Evolutionary conservation across 257 asterid species (phyloP).

Genomic region (Nicotiana undulata): DNA sequence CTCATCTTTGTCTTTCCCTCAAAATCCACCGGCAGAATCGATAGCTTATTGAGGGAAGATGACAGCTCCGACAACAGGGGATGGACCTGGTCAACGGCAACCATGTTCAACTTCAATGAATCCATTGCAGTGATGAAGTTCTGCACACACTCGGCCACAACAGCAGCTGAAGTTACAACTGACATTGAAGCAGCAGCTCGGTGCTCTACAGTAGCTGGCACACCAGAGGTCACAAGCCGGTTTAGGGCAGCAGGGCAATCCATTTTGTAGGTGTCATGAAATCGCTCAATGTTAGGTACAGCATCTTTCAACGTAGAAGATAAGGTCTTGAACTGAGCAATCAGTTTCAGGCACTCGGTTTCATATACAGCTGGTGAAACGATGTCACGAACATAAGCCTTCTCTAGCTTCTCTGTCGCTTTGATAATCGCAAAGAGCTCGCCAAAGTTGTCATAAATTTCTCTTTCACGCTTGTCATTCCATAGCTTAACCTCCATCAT

Average conservation of each 20-base stretch:
- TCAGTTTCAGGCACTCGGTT: constrained; percentile 63
- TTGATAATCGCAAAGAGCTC: constrained; percentile 87
- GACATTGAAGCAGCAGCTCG: constrained; percentile 53
- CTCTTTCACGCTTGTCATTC: constrained; percentile 97
- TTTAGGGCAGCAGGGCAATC: constrained; percentile 75
- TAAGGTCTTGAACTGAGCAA: constrained; percentile 75
- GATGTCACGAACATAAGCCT: constrained; percentile 79
- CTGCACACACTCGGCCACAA: constrained; percentile 93
- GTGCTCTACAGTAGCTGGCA: constrained; percentile 93
- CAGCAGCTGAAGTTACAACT: constrained; percentile 54
- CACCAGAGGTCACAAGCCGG: constrained; percentile 70
- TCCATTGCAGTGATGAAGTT: constrained; percentile 93
- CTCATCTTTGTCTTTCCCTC: constrained; percentile 92
- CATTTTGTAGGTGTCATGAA: constrained; percentile 79
- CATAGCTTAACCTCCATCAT: constrained; percentile 93
- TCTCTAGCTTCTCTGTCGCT: constrained; percentile 90
- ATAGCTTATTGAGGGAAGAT: constrained; percentile 71
- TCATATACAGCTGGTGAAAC: constrained; percentile 59
- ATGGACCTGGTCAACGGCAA: constrained; percentile 92
- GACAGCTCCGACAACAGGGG: constrained; percentile 76
- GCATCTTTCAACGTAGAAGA: constrained; percentile 68
- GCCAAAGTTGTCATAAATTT: constrained; percentile 78
- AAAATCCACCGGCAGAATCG: constrained; percentile 70
- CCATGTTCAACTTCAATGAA: constrained; percentile 72
- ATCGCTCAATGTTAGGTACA: constrained; percentile 68